Conservation (phyloP, 2,329 filamentous ascomycete genomes). For the Colletotrichum euphorbiae region DNA sequence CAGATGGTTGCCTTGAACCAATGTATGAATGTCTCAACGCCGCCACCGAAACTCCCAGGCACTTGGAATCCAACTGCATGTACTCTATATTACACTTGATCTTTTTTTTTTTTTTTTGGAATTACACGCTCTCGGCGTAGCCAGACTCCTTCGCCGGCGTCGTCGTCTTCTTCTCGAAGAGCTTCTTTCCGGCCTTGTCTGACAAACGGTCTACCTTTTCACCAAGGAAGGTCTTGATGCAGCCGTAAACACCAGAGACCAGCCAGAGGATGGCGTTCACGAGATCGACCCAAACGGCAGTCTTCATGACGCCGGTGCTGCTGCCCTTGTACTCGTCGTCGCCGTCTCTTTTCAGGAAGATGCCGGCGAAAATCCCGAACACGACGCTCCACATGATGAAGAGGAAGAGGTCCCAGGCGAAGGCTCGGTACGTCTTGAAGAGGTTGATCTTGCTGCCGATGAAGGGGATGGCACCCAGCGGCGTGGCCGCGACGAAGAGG, state of each 20-base stretch:
- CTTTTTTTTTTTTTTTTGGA: background rate
- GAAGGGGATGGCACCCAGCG: conserved; percentile 49
- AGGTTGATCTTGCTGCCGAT: conserved; percentile 49
- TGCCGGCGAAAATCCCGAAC: conserved; percentile 78
- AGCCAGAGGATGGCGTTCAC: conserved; percentile 76
- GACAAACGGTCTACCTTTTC: conserved; percentile 54
- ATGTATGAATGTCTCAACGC: too few species aligned
- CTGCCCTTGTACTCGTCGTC: conserved; percentile 61
- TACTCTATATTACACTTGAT: background rate
- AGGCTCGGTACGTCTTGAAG: conserved; percentile 56
- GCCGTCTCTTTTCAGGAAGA: conserved; percentile 72
- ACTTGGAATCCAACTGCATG: background rate
- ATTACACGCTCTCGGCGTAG: conserved; percentile 48
- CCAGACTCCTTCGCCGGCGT: conserved; percentile 37
- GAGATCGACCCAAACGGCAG: conserved; percentile 78
- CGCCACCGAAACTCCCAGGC: too few species aligned
- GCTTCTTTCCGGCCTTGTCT: conserved; percentile 53
- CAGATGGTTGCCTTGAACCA: too few species aligned
- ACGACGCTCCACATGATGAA: conserved; percentile 70
- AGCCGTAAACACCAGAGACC: conserved; percentile 56
- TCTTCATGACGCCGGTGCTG: conserved; percentile 68
- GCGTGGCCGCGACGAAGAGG: conserved; percentile 53
- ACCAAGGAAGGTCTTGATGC: conserved; percentile 54
- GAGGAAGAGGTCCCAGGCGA: conserved; percentile 57
- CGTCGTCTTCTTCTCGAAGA: conserved; percentile 51